Evolutionary conservation across 805 yeast genomes (phyloP).

Genomic region (Myxozyma mucilagina): DNA sequence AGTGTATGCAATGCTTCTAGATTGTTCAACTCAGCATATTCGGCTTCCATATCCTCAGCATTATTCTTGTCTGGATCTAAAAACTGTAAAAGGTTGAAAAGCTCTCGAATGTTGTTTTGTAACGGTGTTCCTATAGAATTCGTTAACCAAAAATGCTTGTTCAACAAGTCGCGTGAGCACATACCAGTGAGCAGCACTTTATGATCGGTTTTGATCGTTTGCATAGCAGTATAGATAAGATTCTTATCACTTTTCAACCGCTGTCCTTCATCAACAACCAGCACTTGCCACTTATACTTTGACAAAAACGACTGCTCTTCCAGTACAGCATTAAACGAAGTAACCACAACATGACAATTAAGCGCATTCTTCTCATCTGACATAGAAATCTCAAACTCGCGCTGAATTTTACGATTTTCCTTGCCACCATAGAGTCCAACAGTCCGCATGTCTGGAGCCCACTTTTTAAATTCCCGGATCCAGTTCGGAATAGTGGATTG

Average conservation of each 20-base stretch:
- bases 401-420: slow-evolving; percentile 50
- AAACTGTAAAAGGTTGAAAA: slow-evolving; percentile 84
- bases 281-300: slow-evolving; percentile 65
- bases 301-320: slow-evolving; percentile 61
- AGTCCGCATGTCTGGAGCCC: slow-evolving; percentile 97
- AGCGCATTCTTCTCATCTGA: slow-evolving; percentile 8
- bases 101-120: slow-evolving; percentile 83
- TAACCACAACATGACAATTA: slow-evolving; percentile 59
- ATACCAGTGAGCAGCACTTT: slow-evolving; percentile 76
- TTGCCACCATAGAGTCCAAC: slow-evolving; percentile 78
- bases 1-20: slow-evolving; percentile 83
- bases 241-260: slow-evolving; percentile 63
- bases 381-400: slow-evolving; percentile 36
- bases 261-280: slow-evolving; percentile 95
- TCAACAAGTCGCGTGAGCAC: not conserved
- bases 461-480: slow-evolving; percentile 89
- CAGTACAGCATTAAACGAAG: slow-evolving; percentile 80
- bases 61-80: slow-evolving; percentile 80
- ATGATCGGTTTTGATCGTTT: slow-evolving; percentile 67
- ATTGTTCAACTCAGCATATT: slow-evolving; percentile 85
- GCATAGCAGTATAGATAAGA: slow-evolving; percentile 11
- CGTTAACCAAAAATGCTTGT: not conserved
- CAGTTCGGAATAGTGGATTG: slow-evolving; percentile 95
- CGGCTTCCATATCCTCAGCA: slow-evolving; percentile 80
- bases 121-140: slow-evolving; percentile 77